phyloP scores from a whole-genome alignment of 2,329 filamentous ascomycete genomes.

The Chrysoporthe cubensis region DNA sequence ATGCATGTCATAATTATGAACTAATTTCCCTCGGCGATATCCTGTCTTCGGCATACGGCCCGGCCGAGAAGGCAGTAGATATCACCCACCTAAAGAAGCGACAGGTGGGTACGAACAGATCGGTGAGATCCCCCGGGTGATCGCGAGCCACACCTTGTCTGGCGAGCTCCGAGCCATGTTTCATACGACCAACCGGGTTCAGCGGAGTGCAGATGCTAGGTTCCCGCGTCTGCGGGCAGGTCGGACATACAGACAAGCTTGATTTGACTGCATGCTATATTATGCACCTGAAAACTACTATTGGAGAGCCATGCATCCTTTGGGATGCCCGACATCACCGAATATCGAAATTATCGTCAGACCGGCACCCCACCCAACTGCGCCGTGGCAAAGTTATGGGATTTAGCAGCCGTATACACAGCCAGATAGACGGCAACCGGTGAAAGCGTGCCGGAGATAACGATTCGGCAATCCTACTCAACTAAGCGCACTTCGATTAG shows the following conservation, averaged over 20 bases:
- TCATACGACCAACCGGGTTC: not conserved
- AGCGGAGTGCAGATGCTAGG: not conserved
- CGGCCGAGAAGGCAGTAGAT: not conserved
- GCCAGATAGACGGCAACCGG: not conserved
- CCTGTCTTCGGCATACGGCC: not conserved
- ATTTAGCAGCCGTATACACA: not conserved
- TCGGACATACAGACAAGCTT: constrained; percentile 1
- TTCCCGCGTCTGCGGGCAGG: not conserved
- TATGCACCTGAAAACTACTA: not conserved
- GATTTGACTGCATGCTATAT: not conserved
- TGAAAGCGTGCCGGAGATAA: not conserved
- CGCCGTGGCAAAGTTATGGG: not conserved
- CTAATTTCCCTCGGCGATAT: not conserved
- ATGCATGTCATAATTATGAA: not conserved
- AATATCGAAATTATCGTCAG: not conserved
- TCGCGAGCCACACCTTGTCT: not conserved
- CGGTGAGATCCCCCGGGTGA: not conserved
- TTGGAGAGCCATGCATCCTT: not conserved
- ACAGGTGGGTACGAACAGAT: not conserved
- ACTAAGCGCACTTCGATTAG: not conserved
- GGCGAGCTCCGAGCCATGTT: not conserved
- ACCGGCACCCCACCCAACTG: not conserved
- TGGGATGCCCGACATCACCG: not conserved
- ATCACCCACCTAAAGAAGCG: not conserved
- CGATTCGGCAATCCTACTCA: not conserved